phyloP scores from a whole-genome alignment of 2,329 filamentous ascomycete species.

The Periconia macrospinosa region DNA sequence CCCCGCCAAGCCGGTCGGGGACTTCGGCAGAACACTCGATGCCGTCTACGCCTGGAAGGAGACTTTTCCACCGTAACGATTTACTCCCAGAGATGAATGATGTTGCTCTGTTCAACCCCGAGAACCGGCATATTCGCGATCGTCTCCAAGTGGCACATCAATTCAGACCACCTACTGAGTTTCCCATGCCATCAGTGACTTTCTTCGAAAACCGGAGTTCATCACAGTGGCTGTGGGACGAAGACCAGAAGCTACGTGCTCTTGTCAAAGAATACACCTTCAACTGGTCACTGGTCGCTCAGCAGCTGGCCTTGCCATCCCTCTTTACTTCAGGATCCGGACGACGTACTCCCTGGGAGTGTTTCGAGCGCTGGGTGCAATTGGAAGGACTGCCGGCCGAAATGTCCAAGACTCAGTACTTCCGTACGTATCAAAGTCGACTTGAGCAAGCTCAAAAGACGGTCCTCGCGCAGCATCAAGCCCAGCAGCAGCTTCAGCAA shows the following conservation, averaged over 20 bases:
- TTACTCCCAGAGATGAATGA: conserved; percentile 70
- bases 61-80: conserved; percentile 47
- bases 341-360: conserved; percentile 94
- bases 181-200: conserved; percentile 82
- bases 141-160: conserved; percentile 88
- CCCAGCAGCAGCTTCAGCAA: conserved; percentile 58
- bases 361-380: conserved; percentile 94
- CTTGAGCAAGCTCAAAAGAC: conserved; percentile 65
- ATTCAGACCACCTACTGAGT: conserved; percentile 89
- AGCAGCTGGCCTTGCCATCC: conserved; percentile 73
- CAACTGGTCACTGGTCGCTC: conserved; percentile 95
- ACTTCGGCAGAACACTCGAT: conserved; percentile 47
- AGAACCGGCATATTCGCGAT: conserved; percentile 87
- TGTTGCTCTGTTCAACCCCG: conserved; percentile 85
- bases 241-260: conserved; percentile 85
- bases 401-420: conserved; percentile 94
- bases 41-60: conserved; percentile 43
- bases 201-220: conserved; percentile 88
- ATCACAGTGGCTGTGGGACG: conserved; percentile 87
- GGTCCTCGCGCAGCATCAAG: conserved; percentile 60
- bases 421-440: conserved; percentile 71
- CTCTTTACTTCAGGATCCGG: conserved; percentile 83
- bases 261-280: conserved; percentile 92
- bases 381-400: conserved; percentile 88
- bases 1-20: conserved; percentile 40